Conservation (phyloP, 140 eudicot genomes). For the Bidens hawaiensis region DNA sequence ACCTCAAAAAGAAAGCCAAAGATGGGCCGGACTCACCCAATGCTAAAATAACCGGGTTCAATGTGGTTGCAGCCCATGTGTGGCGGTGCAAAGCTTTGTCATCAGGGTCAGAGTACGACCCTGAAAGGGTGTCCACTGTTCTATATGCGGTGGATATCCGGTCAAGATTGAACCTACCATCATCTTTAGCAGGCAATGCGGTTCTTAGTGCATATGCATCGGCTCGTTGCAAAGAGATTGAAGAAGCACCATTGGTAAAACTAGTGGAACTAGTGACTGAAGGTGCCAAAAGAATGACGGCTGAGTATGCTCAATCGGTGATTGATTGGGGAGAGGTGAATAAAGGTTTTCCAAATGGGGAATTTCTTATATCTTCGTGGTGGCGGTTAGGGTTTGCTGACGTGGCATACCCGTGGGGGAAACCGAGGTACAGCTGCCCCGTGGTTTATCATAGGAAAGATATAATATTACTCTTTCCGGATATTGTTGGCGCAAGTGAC, state of each 20-base stretch:
- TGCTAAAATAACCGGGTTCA: constrained; percentile 57
- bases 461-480: constrained; percentile 66
- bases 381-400: constrained; percentile 76
- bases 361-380: constrained; percentile 77
- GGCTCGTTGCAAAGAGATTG: constrained; percentile 45
- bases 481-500: constrained; percentile 36
- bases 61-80: constrained; percentile 66
- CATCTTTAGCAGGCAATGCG: constrained; percentile 59
- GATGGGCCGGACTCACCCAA: constrained; percentile 1
- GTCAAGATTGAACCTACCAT: constrained; percentile 45
- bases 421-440: constrained; percentile 73
- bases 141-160: constrained; percentile 61
- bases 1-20: constrained; percentile 51
- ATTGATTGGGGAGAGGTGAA: constrained; percentile 76
- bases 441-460: constrained; percentile 72
- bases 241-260: constrained; percentile 39
- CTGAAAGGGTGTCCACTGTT: constrained; percentile 42
- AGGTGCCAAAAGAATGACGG: constrained; percentile 50
- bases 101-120: constrained; percentile 8
- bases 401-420: constrained; percentile 83
- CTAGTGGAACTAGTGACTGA: constrained; percentile 59
- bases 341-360: constrained; percentile 80
- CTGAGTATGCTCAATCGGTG: constrained; percentile 58
- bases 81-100: constrained; percentile 94
- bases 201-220: constrained; percentile 75